Evolutionary conservation across 2,329 filamentous ascomycete species (phyloP).

Genomic region (Hortaea sp.): DNA sequence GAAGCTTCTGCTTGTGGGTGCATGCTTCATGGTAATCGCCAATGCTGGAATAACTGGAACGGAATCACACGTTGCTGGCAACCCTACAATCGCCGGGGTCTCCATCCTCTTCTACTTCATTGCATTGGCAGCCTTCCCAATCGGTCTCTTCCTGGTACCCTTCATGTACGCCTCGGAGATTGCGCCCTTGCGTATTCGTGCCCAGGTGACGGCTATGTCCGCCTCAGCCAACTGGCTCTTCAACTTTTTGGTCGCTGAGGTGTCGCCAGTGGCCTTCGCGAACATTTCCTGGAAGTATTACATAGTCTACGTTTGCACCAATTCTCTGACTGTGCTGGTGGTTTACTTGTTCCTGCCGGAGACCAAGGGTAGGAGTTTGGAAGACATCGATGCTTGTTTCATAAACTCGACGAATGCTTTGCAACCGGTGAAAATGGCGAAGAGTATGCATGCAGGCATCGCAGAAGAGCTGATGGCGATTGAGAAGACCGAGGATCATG

Average conservation of each 20-base stretch:
- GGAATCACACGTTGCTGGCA: constrained; percentile 9
- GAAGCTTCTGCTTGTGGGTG: constrained; percentile 18
- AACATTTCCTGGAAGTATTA: constrained; percentile 34
- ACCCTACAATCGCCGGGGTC: constrained; percentile 12
- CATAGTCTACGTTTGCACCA: constrained; percentile 46
- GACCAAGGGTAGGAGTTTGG: constrained; percentile 18
- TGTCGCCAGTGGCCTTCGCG: constrained; percentile 47
- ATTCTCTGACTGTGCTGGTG: constrained; percentile 40
- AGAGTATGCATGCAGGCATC: constrained; percentile 11
- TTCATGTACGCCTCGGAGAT: constrained; percentile 27
- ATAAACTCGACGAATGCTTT: constrained; percentile 11
- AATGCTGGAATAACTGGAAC: constrained; percentile 15
- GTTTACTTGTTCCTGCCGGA: constrained; percentile 21
- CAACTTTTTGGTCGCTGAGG: constrained; percentile 32
- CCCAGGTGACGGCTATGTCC: constrained; percentile 25
- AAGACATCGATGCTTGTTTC: constrained; percentile 23
- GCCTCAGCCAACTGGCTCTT: constrained; percentile 51
- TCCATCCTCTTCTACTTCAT: constrained; percentile 19
- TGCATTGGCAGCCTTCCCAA: constrained; percentile 17
- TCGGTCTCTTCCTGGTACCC: constrained; percentile 21
- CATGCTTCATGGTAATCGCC: constrained; percentile 17
- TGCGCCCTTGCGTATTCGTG: constrained; percentile 19
- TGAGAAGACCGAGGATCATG: constrained; percentile 6
- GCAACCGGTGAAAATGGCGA: constrained; percentile 13
- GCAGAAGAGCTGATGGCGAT: constrained; percentile 9